Evolutionary conservation across 2,329 filamentous ascomycete species (phyloP).

Genomic region (Penicillium aurantiogriseum): DNA sequence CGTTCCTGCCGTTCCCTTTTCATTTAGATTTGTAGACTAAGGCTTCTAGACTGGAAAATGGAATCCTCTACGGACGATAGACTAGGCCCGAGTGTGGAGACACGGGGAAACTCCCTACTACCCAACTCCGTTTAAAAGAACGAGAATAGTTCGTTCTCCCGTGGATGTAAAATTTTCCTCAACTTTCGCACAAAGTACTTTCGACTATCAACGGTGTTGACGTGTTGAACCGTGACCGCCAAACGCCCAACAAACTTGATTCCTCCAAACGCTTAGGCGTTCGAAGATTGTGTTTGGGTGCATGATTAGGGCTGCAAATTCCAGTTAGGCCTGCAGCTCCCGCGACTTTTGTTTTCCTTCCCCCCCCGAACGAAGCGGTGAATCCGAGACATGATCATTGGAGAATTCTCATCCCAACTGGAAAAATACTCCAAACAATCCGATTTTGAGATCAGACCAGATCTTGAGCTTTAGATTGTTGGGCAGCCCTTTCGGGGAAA

Average conservation of each 20-base stretch:
- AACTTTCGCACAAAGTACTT: neutral
- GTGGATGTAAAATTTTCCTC: neutral
- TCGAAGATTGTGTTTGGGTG: neutral
- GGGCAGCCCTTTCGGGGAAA: slow-evolving; percentile 9
- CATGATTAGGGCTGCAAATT: slow-evolving; percentile 6
- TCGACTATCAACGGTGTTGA: slow-evolving; percentile 8
- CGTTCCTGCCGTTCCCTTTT: neutral
- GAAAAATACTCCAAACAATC: slow-evolving; percentile 8
- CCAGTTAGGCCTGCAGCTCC: neutral
- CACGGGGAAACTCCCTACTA: slow-evolving; percentile 1
- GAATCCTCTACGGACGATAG: slow-evolving; percentile 6
- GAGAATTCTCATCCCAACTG: neutral
- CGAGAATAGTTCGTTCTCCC: neutral
- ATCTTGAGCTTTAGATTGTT: slow-evolving; percentile 1
- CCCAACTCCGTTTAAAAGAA: neutral
- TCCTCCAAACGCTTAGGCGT: neutral
- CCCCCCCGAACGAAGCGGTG: slow-evolving; percentile 9
- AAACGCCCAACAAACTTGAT: slow-evolving; percentile 3
- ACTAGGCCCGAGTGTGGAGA: slow-evolving; percentile 7
- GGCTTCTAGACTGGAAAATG: slow-evolving; percentile 1
- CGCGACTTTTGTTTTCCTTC: neutral
- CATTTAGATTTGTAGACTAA: neutral
- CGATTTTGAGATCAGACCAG: slow-evolving; percentile 10
- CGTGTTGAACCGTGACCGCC: slow-evolving; percentile 14
- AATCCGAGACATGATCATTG: slow-evolving; percentile 3